phyloP scores from a whole-genome alignment of 192 early-diverging fungal species.

The Backusella sp. region DNA sequence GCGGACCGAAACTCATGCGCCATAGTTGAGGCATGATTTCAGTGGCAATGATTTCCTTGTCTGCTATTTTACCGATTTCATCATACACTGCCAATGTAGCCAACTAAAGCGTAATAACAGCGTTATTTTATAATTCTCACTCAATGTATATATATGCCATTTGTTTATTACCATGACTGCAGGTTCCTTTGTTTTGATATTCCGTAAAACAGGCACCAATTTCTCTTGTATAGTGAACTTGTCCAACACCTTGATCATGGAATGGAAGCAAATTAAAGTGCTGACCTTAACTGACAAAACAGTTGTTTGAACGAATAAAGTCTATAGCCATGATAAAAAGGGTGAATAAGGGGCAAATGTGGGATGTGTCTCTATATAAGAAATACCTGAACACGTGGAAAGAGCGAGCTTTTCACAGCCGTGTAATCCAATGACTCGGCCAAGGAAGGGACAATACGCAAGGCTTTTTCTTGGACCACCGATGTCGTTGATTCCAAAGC shows the following conservation, averaged over 20 bases:
- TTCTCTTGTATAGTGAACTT: constrained; percentile 70
- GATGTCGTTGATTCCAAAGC: constrained; percentile 57
- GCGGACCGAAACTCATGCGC: constrained; percentile 67
- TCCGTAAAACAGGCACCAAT: constrained; percentile 72
- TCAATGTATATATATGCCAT: too few species aligned
- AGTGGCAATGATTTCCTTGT: constrained; percentile 71
- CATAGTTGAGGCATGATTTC: constrained; percentile 80
- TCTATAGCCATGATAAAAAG: constrained; percentile 25
- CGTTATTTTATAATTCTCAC: background rate
- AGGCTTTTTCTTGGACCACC: constrained; percentile 63
- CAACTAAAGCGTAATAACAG: constrained; percentile 41
- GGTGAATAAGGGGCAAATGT: background rate
- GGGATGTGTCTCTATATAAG: too few species aligned
- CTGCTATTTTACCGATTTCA: constrained; percentile 69
- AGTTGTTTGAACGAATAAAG: constrained; percentile 66
- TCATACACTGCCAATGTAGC: constrained; percentile 79
- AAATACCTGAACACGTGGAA: constrained; percentile 66
- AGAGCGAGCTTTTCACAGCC: constrained; percentile 61
- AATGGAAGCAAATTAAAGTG: constrained; percentile 67
- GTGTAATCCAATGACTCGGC: constrained; percentile 57
- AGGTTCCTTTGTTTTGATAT: constrained; percentile 77
- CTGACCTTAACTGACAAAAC: constrained; percentile 69
- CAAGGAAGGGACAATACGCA: constrained; percentile 59
- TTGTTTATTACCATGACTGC: constrained; percentile 57
- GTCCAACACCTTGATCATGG: constrained; percentile 65